A percentile compares a stretch with the other conserved stretches of the same genome.
These are phyloP conservation scores for Phylloporus rhodoxanthus DNA, from an alignment of 768 basidiomycete species.

Conservation along the genomic window DNA sequence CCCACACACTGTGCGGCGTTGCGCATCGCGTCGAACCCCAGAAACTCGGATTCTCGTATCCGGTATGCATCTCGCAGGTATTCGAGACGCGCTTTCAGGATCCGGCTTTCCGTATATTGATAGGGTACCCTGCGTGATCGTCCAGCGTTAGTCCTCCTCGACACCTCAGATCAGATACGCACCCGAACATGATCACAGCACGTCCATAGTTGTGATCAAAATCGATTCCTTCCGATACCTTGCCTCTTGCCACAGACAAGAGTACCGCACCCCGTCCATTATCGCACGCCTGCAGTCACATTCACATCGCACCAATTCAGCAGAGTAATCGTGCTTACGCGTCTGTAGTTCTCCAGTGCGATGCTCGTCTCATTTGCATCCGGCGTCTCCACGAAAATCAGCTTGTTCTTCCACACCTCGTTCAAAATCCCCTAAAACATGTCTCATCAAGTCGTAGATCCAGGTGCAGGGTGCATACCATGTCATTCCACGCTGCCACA, in stretches of 20 bases:
- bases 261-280: conserved; percentile 97
- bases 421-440: conserved; percentile 83
- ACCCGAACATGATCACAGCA: conserved; percentile 99
- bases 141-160: conserved; percentile 3
- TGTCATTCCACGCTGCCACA: conserved; percentile 99
- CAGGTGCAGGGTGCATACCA: conserved; percentile 53
- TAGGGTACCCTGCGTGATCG: conserved; percentile 68
- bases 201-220: conserved; percentile 99
- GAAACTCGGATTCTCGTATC: conserved; percentile 96
- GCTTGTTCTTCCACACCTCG: conserved; percentile 99
- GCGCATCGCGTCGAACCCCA: conserved; percentile 99
- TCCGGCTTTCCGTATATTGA: conserved; percentile 97
- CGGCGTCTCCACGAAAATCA: conserved; percentile 98
- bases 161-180: conserved; percentile 18
- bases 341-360: conserved; percentile 92
- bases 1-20: conserved; percentile 99
- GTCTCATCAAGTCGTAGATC: neutral
- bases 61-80: conserved; percentile 98
- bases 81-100: conserved; percentile 93
- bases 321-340: conserved; percentile 44
- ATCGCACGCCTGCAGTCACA: conserved; percentile 74
- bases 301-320: neutral
- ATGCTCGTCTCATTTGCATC: conserved; percentile 99
- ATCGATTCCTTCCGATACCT: conserved; percentile 99
- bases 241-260: conserved; percentile 95